phyloP scores from a whole-genome alignment of 371 early-diverging fungal genomes.

The Lichtheimia hyalospora region DNA sequence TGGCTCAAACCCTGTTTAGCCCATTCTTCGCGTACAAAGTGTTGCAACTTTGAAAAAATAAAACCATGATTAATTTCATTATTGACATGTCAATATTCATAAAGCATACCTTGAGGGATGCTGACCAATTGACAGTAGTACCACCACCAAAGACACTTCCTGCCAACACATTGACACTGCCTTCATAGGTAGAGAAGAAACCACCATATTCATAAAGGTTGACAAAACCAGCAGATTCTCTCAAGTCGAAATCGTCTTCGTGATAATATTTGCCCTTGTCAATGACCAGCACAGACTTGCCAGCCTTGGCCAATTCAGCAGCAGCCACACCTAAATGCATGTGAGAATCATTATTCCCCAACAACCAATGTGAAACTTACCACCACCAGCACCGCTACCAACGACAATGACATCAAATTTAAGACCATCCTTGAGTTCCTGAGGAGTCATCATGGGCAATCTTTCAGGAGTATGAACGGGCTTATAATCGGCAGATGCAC shows the following conservation, averaged over 20 bases:
- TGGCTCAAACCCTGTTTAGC: slow-evolving; percentile 59
- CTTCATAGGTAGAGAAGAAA: slow-evolving; percentile 40
- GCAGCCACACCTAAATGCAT: slow-evolving; percentile 56
- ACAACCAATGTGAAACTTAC: slow-evolving; percentile 16
- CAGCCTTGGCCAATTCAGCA: slow-evolving; percentile 67
- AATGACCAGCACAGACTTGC: slow-evolving; percentile 70
- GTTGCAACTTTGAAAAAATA: slow-evolving; percentile 15
- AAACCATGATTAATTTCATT: too few relatives aligned
- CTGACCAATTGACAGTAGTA: slow-evolving; percentile 58
- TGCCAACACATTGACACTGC: slow-evolving; percentile 52
- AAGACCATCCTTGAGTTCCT: slow-evolving; percentile 23
- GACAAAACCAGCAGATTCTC: slow-evolving; percentile 46
- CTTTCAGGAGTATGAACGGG: slow-evolving; percentile 22
- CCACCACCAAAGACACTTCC: slow-evolving; percentile 67
- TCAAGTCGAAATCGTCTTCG: slow-evolving; percentile 49
- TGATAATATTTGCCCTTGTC: slow-evolving; percentile 70
- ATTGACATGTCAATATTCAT: too few relatives aligned
- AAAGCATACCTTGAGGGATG: slow-evolving; percentile 58
- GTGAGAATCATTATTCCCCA: not conserved
- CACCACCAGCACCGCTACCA: slow-evolving; percentile 81
- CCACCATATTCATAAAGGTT: slow-evolving; percentile 56
- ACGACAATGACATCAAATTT: slow-evolving; percentile 70
- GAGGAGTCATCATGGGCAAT: slow-evolving; percentile 19
- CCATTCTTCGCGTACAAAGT: slow-evolving; percentile 74
- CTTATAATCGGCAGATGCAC: slow-evolving; percentile 10